Evolutionary conservation across 1,284 basidiomycete species (phyloP), one percentile per base, ranked within the genome.

Genomic region (Vanrija humicola): DNA sequence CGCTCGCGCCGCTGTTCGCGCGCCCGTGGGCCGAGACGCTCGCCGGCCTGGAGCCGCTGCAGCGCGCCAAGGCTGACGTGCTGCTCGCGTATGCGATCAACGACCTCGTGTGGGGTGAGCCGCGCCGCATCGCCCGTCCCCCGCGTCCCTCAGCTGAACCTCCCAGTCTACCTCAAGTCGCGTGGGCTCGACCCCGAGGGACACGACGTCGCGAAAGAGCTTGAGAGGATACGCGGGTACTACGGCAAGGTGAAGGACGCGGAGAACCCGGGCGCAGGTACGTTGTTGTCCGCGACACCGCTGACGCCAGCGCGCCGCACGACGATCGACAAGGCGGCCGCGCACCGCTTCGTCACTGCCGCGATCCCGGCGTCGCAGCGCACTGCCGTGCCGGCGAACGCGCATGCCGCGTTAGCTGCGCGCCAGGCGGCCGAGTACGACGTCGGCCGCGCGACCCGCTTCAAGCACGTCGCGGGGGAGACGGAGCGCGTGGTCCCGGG

Each of bases 41-140:
- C 3, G 51, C 45, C 5, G 54, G 1, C 1, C 44, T 62, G 15
- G 50, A 21, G 16, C 45, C 50, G 10, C 28, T 71, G 6, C 64
- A 71, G 25, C 54, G 70, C 44, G 70, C 70, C 3, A 75, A 75
- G 63, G 64, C 73, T 57, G 69, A 73, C 43, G 61, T 75, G 14
- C 49, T 74, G 51, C 48, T 68, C 8, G 63, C 67, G 6, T 75
- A 68, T 50, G 61, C 72, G 6, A 63, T 73, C 39, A 72, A 73
- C 56, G 70, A 75, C 58, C 56, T 75, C 25, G 64, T 74, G 43
- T 75, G 73, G 73, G 59, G 73, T 74, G 56, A 63, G n/a, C n/a
- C n/a, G n/a, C n/a, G n/a, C n/a, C n/a, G n/a, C n/a, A n/a, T n/a
- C n/a, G n/a, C n/a, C n/a, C n/a, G n/a, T n/a, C n/a, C n/a, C n/a